A percentile compares a stretch with the other conserved stretches of the same genome.
phyloP scores from a whole-genome alignment of 2,329 filamentous ascomycete genomes.

The Colletotrichum horii region DNA sequence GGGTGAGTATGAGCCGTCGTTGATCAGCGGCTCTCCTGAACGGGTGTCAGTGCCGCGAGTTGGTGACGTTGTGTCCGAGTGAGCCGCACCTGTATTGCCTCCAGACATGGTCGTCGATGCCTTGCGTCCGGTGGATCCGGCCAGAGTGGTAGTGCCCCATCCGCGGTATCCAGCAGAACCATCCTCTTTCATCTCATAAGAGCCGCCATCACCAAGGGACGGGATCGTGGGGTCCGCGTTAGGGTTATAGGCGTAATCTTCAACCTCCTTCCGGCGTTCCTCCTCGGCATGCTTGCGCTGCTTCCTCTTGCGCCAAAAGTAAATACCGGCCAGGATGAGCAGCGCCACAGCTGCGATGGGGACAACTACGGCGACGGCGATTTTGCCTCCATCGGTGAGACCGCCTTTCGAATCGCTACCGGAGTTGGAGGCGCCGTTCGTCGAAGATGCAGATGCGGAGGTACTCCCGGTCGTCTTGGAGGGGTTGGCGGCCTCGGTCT shows the following conservation, averaged over 20 bases:
- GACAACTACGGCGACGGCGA: constrained; percentile 92
- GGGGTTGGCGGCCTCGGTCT: neutral
- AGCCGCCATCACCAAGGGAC: constrained; percentile 54
- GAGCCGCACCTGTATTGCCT: constrained; percentile 66
- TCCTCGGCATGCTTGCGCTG: constrained; percentile 85
- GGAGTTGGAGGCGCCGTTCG: constrained; percentile 30
- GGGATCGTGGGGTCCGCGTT: constrained; percentile 87
- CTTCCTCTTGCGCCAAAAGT: constrained; percentile 89
- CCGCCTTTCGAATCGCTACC: constrained; percentile 42
- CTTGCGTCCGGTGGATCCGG: constrained; percentile 76
- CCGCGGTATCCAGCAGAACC: constrained; percentile 84
- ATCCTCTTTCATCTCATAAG: constrained; percentile 81
- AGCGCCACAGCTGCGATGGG: constrained; percentile 88
- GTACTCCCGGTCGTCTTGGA: constrained; percentile 20
- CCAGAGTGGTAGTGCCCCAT: constrained; percentile 82
- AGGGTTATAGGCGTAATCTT: constrained; percentile 98
- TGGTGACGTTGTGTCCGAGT: constrained; percentile 78
- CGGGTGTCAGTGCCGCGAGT: constrained; percentile 72
- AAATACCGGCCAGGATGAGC: constrained; percentile 76
- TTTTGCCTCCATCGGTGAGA: constrained; percentile 70
- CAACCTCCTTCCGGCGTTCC: constrained; percentile 90
- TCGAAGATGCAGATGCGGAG: constrained; percentile 32
- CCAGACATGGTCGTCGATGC: constrained; percentile 89
- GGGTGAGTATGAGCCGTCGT: constrained; percentile 57
- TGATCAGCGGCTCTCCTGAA: constrained; percentile 70